These are phyloP conservation scores for Amyloporia xantha DNA, from an alignment of 768 basidiomycete species.

Conservation along the genomic window DNA sequence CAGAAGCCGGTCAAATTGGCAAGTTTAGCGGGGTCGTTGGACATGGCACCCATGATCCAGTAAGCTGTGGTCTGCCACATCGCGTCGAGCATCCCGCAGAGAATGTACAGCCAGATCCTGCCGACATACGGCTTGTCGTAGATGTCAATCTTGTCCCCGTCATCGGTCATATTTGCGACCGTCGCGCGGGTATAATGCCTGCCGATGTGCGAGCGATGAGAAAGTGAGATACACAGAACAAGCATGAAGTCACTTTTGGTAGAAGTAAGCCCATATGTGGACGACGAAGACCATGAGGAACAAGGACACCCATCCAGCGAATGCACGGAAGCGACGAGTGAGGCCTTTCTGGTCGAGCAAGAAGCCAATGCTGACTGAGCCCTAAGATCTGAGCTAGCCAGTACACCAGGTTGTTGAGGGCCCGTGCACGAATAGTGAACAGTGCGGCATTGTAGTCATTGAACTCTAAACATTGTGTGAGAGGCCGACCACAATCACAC, in stretches of 20 bases:
- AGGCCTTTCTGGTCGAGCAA: slow-evolving; percentile 54
- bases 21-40: slow-evolving; percentile 73
- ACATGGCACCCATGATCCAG: slow-evolving; percentile 84
- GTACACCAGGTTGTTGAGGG: slow-evolving; percentile 73
- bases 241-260: slow-evolving; percentile 15
- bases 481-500: background rate
- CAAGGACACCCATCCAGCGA: slow-evolving; percentile 58
- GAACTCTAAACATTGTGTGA: slow-evolving; percentile 39
- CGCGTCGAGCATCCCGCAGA: slow-evolving; percentile 70
- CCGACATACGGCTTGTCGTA: slow-evolving; percentile 46
- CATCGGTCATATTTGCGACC: slow-evolving; percentile 26
- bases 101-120: slow-evolving; percentile 57
- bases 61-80: slow-evolving; percentile 85
- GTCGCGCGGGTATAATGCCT: slow-evolving; percentile 56
- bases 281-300: slow-evolving; percentile 59
- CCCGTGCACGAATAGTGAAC: slow-evolving; percentile 74
- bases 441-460: slow-evolving; percentile 75
- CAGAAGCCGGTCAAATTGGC: slow-evolving; percentile 80
- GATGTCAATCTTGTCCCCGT: slow-evolving; percentile 48
- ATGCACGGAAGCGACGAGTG: slow-evolving; percentile 64
- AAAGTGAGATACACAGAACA: too few relatives aligned
- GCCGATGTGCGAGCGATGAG: too few relatives aligned
- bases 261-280: slow-evolving; percentile 67
- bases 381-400: slow-evolving; percentile 76
- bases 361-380: slow-evolving; percentile 63